Conservation (phyloP, 2,329 filamentous ascomycete genomes). For the Fusarium nisikadoi region DNA sequence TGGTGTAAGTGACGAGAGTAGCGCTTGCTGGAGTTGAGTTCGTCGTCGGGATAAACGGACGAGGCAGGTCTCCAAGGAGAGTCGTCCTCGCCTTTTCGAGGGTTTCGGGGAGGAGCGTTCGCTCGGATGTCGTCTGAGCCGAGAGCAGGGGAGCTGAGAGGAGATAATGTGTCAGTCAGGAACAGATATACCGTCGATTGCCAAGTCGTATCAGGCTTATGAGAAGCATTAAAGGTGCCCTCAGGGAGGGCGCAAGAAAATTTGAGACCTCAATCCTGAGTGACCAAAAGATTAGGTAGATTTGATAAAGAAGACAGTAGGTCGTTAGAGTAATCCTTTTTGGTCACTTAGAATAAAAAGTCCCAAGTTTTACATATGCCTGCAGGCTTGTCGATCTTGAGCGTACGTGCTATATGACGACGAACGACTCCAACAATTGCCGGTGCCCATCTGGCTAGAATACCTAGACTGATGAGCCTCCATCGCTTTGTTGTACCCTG, state of each 20-base stretch:
- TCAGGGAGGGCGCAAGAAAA: neutral
- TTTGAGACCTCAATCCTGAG: neutral
- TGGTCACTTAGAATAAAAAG: neutral
- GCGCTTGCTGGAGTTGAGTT: conserved; percentile 30
- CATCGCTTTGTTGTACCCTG: conserved; percentile 14
- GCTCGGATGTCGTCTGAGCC: conserved; percentile 36
- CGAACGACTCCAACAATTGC: conserved; percentile 14
- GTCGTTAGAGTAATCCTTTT: neutral
- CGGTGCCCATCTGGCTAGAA: neutral
- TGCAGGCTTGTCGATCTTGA: conserved; percentile 7
- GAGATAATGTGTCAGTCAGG: conserved; percentile 34
- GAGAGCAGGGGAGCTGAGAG: conserved; percentile 39
- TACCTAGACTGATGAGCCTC: conserved; percentile 4
- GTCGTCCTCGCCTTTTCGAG: conserved; percentile 43
- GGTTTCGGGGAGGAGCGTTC: conserved; percentile 49
- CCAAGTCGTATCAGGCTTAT: neutral
- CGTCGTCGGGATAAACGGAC: conserved; percentile 59
- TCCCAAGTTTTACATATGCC: neutral
- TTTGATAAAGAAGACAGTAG: neutral
- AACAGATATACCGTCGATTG: neutral
- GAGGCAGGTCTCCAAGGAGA: conserved; percentile 61
- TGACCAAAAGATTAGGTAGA: neutral
- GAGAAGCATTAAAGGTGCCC: neutral
- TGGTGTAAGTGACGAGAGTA: conserved; percentile 20
- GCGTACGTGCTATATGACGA: conserved; percentile 22